Evolutionary conservation across 2,329 filamentous ascomycete species (phyloP).

Genomic region (Incumbomyces lentus): DNA sequence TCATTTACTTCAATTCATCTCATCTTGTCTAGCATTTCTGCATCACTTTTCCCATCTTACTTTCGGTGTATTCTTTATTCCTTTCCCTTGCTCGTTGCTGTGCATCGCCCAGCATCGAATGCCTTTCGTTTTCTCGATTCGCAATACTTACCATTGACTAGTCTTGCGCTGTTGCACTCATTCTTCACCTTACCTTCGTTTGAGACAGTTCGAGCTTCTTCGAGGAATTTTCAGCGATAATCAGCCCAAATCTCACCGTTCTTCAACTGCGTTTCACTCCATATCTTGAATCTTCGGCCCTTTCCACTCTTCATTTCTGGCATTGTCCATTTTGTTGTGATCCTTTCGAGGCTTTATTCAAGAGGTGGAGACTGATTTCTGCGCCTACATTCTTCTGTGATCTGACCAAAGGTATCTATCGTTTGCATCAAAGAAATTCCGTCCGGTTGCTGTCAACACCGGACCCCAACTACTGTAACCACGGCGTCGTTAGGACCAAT

Average conservation of each 20-base stretch:
- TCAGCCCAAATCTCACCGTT: too few species aligned
- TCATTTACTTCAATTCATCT: too few species aligned
- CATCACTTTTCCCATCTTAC: background rate
- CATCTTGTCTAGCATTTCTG: too few species aligned
- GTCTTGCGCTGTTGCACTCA: background rate
- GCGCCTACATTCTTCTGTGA: background rate
- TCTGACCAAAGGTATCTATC: background rate
- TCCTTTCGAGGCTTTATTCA: background rate
- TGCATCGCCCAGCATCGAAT: background rate
- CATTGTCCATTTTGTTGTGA: too few species aligned
- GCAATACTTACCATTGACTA: too few species aligned
- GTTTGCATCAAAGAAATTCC: background rate
- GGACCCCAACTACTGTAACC: constrained; percentile 1
- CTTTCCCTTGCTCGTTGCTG: background rate
- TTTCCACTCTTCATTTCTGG: too few species aligned
- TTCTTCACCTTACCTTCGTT: constrained; percentile 3
- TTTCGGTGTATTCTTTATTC: background rate
- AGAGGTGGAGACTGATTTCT: background rate
- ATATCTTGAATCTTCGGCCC: too few species aligned
- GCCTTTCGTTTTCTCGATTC: constrained; percentile 2
- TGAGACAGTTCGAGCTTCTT: constrained; percentile 1
- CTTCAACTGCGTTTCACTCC: too few species aligned
- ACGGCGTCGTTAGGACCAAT: constrained; percentile 2
- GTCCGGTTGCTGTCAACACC: constrained; percentile 1
- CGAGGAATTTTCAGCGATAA: background rate